Percentiles rank a stretch among this genome's conserved stretches.
Evolutionary conservation across 2,329 filamentous ascomycete species (phyloP).

Genomic region (Nemania abortiva): DNA sequence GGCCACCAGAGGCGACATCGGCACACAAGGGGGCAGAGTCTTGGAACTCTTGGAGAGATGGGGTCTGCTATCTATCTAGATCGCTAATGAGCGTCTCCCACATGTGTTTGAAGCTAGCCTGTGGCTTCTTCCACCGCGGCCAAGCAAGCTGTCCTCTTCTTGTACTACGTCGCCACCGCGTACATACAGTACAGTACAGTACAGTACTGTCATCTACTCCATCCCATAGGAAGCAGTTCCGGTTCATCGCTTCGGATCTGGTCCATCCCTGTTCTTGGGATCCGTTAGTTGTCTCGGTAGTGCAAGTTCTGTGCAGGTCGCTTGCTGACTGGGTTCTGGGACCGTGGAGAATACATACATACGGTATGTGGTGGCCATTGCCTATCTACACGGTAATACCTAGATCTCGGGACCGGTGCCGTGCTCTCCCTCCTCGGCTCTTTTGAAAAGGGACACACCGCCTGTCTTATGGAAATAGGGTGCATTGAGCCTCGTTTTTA

Average conservation of each 20-base stretch:
- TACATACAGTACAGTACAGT: too few relatives aligned
- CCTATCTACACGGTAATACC: not conserved
- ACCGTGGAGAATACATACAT: slow-evolving; percentile 3
- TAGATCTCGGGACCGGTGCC: not conserved
- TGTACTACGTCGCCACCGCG: not conserved
- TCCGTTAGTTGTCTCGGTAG: slow-evolving; percentile 9
- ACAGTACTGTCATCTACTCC: not conserved
- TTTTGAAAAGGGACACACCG: slow-evolving; percentile 27
- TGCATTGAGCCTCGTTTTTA: not conserved
- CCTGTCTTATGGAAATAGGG: slow-evolving; percentile 7
- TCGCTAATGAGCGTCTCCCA: slow-evolving; percentile 17
- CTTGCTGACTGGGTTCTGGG: slow-evolving; percentile 14
- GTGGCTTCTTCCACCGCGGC: slow-evolving; percentile 15
- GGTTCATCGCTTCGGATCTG: slow-evolving; percentile 22
- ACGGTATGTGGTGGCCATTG: not conserved
- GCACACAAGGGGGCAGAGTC: slow-evolving; percentile 17
- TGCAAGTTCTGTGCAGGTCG: slow-evolving; percentile 6
- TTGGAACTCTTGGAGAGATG: not conserved
- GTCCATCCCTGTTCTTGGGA: slow-evolving; percentile 19
- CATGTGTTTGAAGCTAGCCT: slow-evolving; percentile 16
- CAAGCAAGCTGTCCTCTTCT: slow-evolving; percentile 30
- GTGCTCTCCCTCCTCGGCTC: not conserved
- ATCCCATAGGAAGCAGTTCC: slow-evolving; percentile 5
- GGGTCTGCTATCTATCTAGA: slow-evolving; percentile 17
- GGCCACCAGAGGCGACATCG: slow-evolving; percentile 37